A percentile compares a stretch with the other conserved stretches of the same genome.
phyloP scores from a whole-genome alignment of 768 basidiomycete species.

The Lactifluus echinatus region DNA sequence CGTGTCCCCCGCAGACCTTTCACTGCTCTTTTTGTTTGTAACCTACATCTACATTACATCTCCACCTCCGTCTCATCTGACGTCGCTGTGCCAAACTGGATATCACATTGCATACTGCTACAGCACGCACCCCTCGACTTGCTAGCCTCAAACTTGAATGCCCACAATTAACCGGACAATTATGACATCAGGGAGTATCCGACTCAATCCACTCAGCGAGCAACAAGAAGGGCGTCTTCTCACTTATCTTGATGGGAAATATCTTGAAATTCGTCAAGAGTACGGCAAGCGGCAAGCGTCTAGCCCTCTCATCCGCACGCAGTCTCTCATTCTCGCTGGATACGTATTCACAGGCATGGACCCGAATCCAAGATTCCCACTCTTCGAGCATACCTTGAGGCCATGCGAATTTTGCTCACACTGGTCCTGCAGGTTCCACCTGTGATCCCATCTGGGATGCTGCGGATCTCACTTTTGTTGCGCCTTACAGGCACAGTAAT shows the following conservation, averaged over 20 bases:
- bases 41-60: too few species aligned
- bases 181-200: not conserved
- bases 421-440: conserved; percentile 71
- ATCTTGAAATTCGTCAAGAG: conserved; percentile 56
- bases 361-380: conserved; percentile 45
- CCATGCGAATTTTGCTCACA: conserved; percentile 46
- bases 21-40: conserved; percentile 21
- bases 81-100: too few species aligned
- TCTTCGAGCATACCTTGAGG: conserved; percentile 49
- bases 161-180: not conserved
- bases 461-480: conserved; percentile 61
- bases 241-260: conserved; percentile 55
- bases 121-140: too few species aligned
- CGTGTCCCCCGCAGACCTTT: conserved; percentile 78
- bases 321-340: not conserved
- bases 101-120: not conserved
- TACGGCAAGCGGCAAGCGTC: conserved; percentile 65
- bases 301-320: not conserved
- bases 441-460: conserved; percentile 55
- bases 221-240: conserved; percentile 56
- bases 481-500: conserved; percentile 64
- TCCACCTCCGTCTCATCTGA: not conserved
- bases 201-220: conserved; percentile 13
- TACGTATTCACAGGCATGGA: conserved; percentile 30
- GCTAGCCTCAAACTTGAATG: too few species aligned